Evolutionary conservation across 257 asterid species (phyloP).

Genomic region (Euphrasia confusa): DNA sequence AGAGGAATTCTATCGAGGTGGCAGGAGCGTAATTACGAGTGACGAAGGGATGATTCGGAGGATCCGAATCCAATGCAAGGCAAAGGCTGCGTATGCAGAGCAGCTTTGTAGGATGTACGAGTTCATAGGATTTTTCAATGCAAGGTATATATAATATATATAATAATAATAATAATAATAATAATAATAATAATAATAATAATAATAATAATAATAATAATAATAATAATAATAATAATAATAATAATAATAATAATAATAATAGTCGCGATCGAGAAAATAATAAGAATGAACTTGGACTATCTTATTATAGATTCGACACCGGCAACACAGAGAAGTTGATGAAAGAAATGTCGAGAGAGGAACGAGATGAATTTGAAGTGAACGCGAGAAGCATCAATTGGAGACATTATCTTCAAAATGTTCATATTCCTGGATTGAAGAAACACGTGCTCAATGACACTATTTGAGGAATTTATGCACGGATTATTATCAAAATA

Average conservation of each 20-base stretch:
- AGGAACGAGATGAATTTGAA: slow-evolving; percentile 16
- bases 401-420: slow-evolving; percentile 25
- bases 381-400: slow-evolving; percentile 21
- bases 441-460: slow-evolving; percentile 18
- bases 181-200: no score
- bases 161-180: no score
- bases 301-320: slow-evolving; percentile 15
- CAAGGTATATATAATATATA: slow-evolving; percentile 19
- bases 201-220: no score
- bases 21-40: no score
- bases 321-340: slow-evolving; percentile 21
- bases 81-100: slow-evolving; percentile 30
- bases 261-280: no score
- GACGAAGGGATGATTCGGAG: not conserved
- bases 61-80: slow-evolving; percentile 7
- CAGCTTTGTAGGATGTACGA: slow-evolving; percentile 29
- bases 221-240: no score
- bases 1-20: not conserved
- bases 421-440: slow-evolving; percentile 29
- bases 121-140: slow-evolving; percentile 28
- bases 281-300: no score
- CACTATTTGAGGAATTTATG: no score
- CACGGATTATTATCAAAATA: no score
- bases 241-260: no score
- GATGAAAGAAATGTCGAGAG: slow-evolving; percentile 27